Conservation (phyloP, 228 moss, liverwort and hornwort genomes). For the Sphagnum magellanicum region DNA sequence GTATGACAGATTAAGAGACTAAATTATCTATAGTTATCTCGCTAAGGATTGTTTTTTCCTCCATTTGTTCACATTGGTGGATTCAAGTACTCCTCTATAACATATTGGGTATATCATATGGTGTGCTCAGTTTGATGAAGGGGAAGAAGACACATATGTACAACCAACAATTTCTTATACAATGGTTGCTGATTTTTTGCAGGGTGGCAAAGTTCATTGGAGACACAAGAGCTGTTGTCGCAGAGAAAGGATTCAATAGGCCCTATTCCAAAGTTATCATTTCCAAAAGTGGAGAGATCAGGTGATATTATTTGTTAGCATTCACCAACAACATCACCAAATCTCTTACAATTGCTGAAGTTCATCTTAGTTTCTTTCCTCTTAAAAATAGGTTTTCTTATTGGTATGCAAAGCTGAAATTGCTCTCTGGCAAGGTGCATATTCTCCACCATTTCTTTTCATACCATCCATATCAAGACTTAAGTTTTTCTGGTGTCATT, state of each 20-base stretch:
- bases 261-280: conserved; percentile 82
- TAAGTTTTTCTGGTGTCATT: no score
- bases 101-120: not conserved
- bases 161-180: not conserved
- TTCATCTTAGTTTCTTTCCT: no score
- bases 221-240: conserved; percentile 74
- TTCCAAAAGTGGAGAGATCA: conserved; percentile 66
- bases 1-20: not conserved
- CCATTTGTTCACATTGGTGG: not conserved
- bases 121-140: not conserved
- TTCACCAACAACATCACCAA: not conserved
- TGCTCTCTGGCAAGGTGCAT: no score
- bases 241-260: conserved; percentile 86
- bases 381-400: no score
- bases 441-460: no score
- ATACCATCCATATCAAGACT: no score
- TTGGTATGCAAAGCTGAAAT: no score
- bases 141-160: no score
- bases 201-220: conserved; percentile 91
- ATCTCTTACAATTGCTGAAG: no score
- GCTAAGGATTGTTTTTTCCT: not conserved
- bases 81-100: not conserved
- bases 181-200: not conserved
- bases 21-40: no score
- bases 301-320: conserved; percentile 6